Evolutionary conservation across 768 basidiomycete genomes (phyloP).

Genomic region (Megacollybia marginata): DNA sequence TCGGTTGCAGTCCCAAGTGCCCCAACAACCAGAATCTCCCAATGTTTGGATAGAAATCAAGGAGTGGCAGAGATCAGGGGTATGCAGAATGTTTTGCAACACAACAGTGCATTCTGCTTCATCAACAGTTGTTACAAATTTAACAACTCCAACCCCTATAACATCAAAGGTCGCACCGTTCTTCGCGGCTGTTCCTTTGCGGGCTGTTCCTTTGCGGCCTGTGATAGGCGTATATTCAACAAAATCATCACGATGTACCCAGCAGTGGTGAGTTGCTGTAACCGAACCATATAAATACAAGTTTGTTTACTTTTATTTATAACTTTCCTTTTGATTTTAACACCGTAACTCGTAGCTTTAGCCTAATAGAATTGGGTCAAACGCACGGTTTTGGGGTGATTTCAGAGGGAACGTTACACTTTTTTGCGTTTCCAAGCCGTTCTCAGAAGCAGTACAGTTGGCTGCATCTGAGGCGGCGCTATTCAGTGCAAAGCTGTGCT

Average conservation of each 20-base stretch:
- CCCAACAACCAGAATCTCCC: neutral
- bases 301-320: too few relatives aligned
- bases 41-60: neutral
- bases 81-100: neutral
- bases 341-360: too few relatives aligned
- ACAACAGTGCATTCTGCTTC: neutral
- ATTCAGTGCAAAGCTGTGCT: too few relatives aligned
- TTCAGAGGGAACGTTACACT: too few relatives aligned
- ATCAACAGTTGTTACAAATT: neutral
- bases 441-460: too few relatives aligned
- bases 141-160: neutral
- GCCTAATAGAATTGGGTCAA: too few relatives aligned
- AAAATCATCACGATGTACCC: neutral
- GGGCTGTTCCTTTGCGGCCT: neutral
- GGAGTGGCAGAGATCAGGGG: neutral
- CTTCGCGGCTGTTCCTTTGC: too few relatives aligned
- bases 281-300: too few relatives aligned
- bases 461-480: too few relatives aligned
- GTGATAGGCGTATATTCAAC: neutral
- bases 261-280: neutral
- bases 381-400: too few relatives aligned
- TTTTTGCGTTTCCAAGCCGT: too few relatives aligned
- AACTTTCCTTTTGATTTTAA: too few relatives aligned
- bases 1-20: neutral
- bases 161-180: neutral